These are phyloP conservation scores for Neodidymelliopsis sp. DNA, from an alignment of 2,329 filamentous ascomycete species.

Conservation along the genomic window DNA sequence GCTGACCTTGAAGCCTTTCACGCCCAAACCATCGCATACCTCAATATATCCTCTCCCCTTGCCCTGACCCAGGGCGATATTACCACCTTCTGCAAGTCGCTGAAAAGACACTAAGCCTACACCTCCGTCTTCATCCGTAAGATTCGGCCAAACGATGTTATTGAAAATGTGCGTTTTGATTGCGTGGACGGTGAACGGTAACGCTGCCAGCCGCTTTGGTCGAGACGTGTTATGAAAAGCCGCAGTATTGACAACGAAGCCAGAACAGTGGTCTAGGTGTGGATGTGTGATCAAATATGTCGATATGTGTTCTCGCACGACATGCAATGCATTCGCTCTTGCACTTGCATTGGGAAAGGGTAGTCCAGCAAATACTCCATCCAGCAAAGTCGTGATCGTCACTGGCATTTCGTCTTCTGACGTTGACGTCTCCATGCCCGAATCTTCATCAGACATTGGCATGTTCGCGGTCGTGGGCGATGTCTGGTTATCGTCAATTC, in stretches of 20 bases:
- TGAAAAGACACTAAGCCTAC: conserved; percentile 92
- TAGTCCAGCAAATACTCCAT: conserved; percentile 82
- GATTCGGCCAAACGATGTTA: conserved; percentile 95
- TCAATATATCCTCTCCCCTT: conserved; percentile 85
- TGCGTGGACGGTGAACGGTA: conserved; percentile 88
- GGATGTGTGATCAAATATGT: conserved; percentile 94
- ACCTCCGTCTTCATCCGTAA: conserved; percentile 94
- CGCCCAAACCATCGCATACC: conserved; percentile 85
- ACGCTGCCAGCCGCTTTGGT: conserved; percentile 84
- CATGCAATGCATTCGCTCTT: conserved; percentile 79
- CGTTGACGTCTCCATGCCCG: conserved; percentile 33
- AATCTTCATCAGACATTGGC: conserved; percentile 39
- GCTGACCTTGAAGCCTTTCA: conserved; percentile 85
- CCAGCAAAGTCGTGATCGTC: conserved; percentile 63
- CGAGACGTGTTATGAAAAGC: conserved; percentile 76
- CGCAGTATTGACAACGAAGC: conserved; percentile 92
- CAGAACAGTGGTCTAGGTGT: conserved; percentile 94
- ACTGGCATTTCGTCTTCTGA: conserved; percentile 36
- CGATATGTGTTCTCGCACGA: conserved; percentile 81
- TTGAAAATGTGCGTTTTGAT: conserved; percentile 97
- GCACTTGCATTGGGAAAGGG: conserved; percentile 71
- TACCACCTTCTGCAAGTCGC: conserved; percentile 86
- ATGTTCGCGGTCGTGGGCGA: conserved; percentile 36
- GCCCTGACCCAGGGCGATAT: conserved; percentile 81
- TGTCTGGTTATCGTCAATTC: conserved; percentile 26